These are phyloP conservation scores for Hansenula anomala DNA, from an alignment of 1,139 yeast genomes.

Conservation along the genomic window DNA sequence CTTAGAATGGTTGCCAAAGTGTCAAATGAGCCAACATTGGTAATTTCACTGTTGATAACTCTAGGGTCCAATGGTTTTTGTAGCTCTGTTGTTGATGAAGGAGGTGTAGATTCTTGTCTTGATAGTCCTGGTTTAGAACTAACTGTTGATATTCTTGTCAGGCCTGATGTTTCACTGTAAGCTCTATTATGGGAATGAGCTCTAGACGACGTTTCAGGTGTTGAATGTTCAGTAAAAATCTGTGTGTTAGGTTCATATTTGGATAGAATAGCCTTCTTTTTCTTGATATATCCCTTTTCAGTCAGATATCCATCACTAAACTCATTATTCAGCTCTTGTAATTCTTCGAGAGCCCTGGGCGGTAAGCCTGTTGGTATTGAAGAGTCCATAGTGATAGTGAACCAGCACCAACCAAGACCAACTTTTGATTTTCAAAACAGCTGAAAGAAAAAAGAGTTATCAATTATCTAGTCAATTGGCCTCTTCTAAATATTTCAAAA, in stretches of 20 bases:
- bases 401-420: too few species aligned
- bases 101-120: slow-evolving; percentile 17
- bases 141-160: slow-evolving; percentile 10
- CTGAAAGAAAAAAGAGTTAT: too few species aligned
- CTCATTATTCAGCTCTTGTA: slow-evolving; percentile 43
- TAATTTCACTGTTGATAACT: slow-evolving; percentile 29
- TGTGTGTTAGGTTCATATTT: slow-evolving; percentile 11
- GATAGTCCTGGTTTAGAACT: slow-evolving; percentile 2
- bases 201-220: slow-evolving; percentile 1
- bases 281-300: slow-evolving; percentile 60
- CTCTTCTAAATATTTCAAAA: too few species aligned
- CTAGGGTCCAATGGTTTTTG: slow-evolving; percentile 63
- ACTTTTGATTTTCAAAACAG: too few species aligned
- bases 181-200: slow-evolving; percentile 14
- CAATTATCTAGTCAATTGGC: too few species aligned
- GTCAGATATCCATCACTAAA: slow-evolving; percentile 63
- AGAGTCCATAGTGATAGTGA: too few species aligned
- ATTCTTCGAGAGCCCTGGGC: slow-evolving; percentile 18
- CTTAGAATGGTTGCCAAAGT: slow-evolving; percentile 70
- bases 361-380: slow-evolving; percentile 21
- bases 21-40: slow-evolving; percentile 35
- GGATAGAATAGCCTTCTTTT: slow-evolving; percentile 42
- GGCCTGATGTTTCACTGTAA: slow-evolving; percentile 16
- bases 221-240: slow-evolving; percentile 1
- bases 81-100: slow-evolving; percentile 21